Evolutionary conservation across 371 early-diverging fungal species (phyloP).

Genomic region (Vittaforma corneae): DNA sequence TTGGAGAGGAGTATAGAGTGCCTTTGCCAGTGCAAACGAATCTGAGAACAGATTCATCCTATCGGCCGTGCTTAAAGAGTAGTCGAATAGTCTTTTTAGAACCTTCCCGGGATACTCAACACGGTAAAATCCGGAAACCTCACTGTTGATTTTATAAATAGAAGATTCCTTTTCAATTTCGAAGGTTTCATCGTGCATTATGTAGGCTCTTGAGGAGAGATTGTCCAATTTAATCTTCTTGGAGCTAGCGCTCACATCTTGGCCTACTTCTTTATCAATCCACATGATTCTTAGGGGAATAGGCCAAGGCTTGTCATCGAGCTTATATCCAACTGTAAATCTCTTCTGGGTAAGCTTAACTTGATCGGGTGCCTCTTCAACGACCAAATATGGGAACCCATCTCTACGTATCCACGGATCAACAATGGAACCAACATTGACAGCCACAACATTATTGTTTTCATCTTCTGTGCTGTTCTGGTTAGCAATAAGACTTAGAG

Average conservation of each 20-base stretch:
- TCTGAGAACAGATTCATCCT: constrained; percentile 2
- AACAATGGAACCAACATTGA: constrained; percentile 69
- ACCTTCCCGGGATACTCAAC: background rate
- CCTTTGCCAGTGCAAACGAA: constrained; percentile 9
- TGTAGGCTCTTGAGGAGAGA: background rate
- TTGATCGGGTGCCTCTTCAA: constrained; percentile 55
- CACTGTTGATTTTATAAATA: constrained; percentile 11
- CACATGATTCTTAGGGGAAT: constrained; percentile 61
- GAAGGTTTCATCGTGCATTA: background rate
- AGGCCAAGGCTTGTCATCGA: constrained; percentile 55
- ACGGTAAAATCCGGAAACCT: background rate
- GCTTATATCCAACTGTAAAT: constrained; percentile 65
- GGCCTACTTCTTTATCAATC: constrained; percentile 65
- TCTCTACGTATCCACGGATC: constrained; percentile 70
- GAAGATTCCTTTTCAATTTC: background rate
- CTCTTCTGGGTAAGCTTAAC: constrained; percentile 61
- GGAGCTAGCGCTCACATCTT: too few relatives aligned
- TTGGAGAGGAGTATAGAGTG: background rate
- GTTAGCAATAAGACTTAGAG: constrained; percentile 59
- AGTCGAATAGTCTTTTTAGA: background rate
- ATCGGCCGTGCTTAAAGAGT: background rate
- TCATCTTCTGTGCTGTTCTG: constrained; percentile 58
- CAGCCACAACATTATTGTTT: too few relatives aligned
- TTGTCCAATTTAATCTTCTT: too few relatives aligned
- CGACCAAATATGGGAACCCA: constrained; percentile 61